Conservation (phyloP, 805 yeast genomes). For the Babjeviella inositovora region DNA sequence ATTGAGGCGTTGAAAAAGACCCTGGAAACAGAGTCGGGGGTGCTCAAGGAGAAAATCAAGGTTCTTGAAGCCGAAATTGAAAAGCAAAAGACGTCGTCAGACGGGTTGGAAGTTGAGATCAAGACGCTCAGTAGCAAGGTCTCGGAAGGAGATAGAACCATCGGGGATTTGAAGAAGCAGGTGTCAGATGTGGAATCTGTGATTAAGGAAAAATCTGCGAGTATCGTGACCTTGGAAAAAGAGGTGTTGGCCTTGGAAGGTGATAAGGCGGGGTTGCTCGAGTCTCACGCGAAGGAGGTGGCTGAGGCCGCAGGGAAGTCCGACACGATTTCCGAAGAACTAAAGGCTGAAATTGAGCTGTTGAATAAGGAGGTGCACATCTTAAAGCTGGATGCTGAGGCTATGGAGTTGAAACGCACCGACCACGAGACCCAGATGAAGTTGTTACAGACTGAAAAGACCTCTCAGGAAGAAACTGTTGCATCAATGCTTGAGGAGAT, state of each 20-base stretch:
- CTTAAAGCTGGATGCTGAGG: conserved; percentile 1
- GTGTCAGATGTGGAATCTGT: conserved; percentile 1
- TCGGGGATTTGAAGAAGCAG: background rate
- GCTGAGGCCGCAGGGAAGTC: no score
- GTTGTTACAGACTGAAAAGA: conserved; percentile 1
- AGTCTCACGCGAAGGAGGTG: conserved; percentile 1
- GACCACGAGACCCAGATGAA: conserved; percentile 1
- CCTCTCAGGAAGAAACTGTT: background rate
- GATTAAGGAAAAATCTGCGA: conserved; percentile 1
- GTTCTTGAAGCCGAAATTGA: conserved; percentile 1
- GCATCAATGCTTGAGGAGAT: conserved; percentile 1
- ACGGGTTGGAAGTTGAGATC: conserved; percentile 2
- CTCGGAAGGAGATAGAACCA: background rate
- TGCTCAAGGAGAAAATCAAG: conserved; percentile 3
- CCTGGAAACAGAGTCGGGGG: conserved; percentile 4
- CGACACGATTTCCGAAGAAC: conserved; percentile 1
- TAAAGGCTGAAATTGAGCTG: conserved; percentile 3
- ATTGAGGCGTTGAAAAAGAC: no score
- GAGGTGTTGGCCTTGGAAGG: conserved; percentile 2
- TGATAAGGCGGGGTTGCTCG: conserved; percentile 1
- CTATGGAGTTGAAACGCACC: conserved; percentile 1
- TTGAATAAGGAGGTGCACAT: conserved; percentile 2
- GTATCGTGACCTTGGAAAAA: conserved; percentile 2
- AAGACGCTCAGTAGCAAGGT: background rate
- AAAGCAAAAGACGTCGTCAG: conserved; percentile 1